These are phyloP conservation scores for Vigna trinervia DNA, from an alignment of 306 rosid genomes.

Conservation along the genomic window DNA sequence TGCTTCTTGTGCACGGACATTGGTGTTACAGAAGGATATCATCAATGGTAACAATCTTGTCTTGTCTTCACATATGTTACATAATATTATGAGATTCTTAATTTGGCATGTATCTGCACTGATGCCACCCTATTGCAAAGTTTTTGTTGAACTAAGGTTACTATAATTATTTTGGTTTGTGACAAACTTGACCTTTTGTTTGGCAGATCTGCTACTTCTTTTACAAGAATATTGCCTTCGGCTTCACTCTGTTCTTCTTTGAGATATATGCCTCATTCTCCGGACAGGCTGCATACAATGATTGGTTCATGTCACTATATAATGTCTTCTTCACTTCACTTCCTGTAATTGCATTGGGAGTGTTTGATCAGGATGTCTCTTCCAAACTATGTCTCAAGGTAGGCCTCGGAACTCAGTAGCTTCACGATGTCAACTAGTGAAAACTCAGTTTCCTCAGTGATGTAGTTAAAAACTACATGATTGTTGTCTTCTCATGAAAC, in stretches of 20 bases:
- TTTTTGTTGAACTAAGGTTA: slow-evolving; percentile 11
- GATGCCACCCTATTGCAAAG: slow-evolving; percentile 23
- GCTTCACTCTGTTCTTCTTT: slow-evolving; percentile 88
- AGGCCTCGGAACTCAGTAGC: slow-evolving; percentile 27
- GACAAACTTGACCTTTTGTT: slow-evolving; percentile 44
- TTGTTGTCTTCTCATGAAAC: slow-evolving; percentile 34
- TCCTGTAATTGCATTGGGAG: slow-evolving; percentile 97
- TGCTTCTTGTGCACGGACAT: slow-evolving; percentile 98
- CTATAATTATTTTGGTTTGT: not conserved
- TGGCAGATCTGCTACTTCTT: slow-evolving; percentile 96
- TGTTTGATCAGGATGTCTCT: slow-evolving; percentile 92
- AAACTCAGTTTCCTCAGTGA: slow-evolving; percentile 10
- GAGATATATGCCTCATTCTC: slow-evolving; percentile 87
- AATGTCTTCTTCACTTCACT: slow-evolving; percentile 98
- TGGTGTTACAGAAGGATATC: slow-evolving; percentile 99
- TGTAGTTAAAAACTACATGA: not conserved
- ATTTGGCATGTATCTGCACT: not conserved
- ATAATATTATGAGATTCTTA: not conserved
- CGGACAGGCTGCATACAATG: slow-evolving; percentile 84
- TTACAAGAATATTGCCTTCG: slow-evolving; percentile 91
- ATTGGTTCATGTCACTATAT: slow-evolving; percentile 84
- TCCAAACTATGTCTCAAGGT: slow-evolving; percentile 85
- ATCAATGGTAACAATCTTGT: slow-evolving; percentile 72
- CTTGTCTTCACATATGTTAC: slow-evolving; percentile 23
- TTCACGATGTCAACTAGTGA: slow-evolving; percentile 10